Percentiles rank a stretch among this genome's conserved stretches.
phyloP scores from a whole-genome alignment of 352 stramenopile species.

The Phytophthora ohioensis region DNA sequence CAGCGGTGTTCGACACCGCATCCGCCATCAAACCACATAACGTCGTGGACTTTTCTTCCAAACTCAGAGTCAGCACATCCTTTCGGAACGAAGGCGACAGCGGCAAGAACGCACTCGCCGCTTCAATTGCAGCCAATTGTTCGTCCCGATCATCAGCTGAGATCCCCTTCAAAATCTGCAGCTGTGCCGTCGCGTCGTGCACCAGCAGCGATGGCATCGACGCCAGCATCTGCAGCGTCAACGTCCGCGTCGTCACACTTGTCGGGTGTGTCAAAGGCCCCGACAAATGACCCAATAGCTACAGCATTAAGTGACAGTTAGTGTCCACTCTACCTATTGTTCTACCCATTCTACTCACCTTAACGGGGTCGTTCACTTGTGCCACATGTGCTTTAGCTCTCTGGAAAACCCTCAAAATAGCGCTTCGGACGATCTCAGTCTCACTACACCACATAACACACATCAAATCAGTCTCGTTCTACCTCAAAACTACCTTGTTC shows the following conservation, averaged over 20 bases:
- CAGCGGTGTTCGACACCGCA: constrained; percentile 26
- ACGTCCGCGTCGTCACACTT: constrained; percentile 26
- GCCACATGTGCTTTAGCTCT: constrained; percentile 46
- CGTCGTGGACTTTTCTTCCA: constrained; percentile 23
- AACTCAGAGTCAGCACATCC: constrained; percentile 27
- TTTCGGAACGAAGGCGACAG: constrained; percentile 40
- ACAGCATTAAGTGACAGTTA: constrained; percentile 10
- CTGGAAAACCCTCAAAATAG: constrained; percentile 59
- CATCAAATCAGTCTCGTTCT: constrained; percentile 7
- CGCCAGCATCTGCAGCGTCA: constrained; percentile 50
- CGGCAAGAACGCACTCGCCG: constrained; percentile 35
- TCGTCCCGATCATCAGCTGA: constrained; percentile 34
- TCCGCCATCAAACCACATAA: constrained; percentile 34
- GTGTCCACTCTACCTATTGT: constrained; percentile 9
- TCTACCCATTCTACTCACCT: constrained; percentile 36
- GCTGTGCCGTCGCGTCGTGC: constrained; percentile 34
- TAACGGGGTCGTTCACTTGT: constrained; percentile 58
- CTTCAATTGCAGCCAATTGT: constrained; percentile 42
- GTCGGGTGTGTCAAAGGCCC: constrained; percentile 24
- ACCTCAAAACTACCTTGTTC: neutral
- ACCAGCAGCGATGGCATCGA: constrained; percentile 54
- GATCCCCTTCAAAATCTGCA: constrained; percentile 33
- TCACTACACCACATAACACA: constrained; percentile 37
- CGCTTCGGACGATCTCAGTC: constrained; percentile 40
- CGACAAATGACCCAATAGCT: constrained; percentile 39